These are phyloP conservation scores for Ophiostoma populinum DNA, from an alignment of 2,329 filamentous ascomycete species.

Conservation along the genomic window DNA sequence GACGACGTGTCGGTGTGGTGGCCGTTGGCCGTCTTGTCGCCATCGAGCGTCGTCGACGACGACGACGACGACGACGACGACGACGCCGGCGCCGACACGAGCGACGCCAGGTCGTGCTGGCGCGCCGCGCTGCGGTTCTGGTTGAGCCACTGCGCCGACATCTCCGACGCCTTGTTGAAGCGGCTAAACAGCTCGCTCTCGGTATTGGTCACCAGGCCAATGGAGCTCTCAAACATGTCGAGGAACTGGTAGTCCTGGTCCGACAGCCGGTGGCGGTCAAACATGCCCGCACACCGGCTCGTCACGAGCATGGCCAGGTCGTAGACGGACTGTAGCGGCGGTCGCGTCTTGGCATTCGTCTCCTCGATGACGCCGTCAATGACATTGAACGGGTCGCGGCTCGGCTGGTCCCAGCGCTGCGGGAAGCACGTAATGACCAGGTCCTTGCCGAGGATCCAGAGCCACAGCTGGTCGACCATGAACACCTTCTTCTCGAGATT, in stretches of 20 bases:
- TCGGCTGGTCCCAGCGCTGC: slow-evolving; percentile 40
- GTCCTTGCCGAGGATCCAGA: slow-evolving; percentile 41
- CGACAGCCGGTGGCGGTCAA: slow-evolving; percentile 38
- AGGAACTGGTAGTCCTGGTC: slow-evolving; percentile 46
- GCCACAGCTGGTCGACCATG: slow-evolving; percentile 54
- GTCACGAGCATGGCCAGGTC: slow-evolving; percentile 46
- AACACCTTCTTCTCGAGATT: slow-evolving; percentile 37
- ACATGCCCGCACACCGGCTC: slow-evolving; percentile 39
- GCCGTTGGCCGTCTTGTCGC: slow-evolving; percentile 5
- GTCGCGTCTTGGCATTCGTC: slow-evolving; percentile 44
- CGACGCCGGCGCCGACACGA: slow-evolving; percentile 2
- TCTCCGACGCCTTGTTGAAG: slow-evolving; percentile 40
- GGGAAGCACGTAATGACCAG: slow-evolving; percentile 43
- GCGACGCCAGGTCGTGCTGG: slow-evolving; percentile 1
- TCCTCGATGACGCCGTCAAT: slow-evolving; percentile 46
- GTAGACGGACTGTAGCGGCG: slow-evolving; percentile 41
- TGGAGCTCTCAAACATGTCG: slow-evolving; percentile 50
- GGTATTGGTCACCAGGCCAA: slow-evolving; percentile 33
- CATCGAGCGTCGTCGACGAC: not conserved
- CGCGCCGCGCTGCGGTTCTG: slow-evolving; percentile 17
- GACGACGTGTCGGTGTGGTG: not conserved
- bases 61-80: slow-evolving; percentile 1
- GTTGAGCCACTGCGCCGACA: slow-evolving; percentile 36
- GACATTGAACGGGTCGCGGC: slow-evolving; percentile 44
- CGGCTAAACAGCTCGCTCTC: slow-evolving; percentile 41